phyloP scores from a whole-genome alignment of 306 rosid genomes.

The Abrus precatorius region DNA sequence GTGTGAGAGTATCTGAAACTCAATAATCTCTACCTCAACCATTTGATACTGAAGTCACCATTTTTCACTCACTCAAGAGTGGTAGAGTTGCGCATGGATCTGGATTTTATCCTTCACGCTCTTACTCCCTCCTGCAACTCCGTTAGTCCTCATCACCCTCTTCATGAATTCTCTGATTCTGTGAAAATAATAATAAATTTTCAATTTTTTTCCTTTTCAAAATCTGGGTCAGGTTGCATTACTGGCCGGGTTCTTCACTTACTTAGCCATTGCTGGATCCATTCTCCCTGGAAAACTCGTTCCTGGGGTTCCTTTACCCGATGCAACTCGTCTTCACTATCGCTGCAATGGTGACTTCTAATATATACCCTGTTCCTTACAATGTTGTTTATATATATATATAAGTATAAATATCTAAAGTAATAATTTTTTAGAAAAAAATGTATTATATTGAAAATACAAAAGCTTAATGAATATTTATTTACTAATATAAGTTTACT shows the following conservation, averaged over 20 bases:
- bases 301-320: constrained; percentile 72
- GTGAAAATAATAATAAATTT: constrained; percentile 33
- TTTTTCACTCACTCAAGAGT: constrained; percentile 1
- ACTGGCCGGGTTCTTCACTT: constrained; percentile 67
- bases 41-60: constrained; percentile 11
- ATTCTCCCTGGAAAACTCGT: constrained; percentile 78
- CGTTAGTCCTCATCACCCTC: constrained; percentile 35
- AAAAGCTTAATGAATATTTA: no score
- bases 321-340: constrained; percentile 79
- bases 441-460: no score
- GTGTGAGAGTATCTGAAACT: no score
- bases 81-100: constrained; percentile 42
- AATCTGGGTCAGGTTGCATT: constrained; percentile 63
- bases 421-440: no score
- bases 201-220: background rate
- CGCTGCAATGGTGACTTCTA: constrained; percentile 84
- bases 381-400: background rate
- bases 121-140: constrained; percentile 53
- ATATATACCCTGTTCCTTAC: background rate
- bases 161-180: constrained; percentile 34
- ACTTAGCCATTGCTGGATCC: constrained; percentile 84
- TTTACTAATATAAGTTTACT: no score
- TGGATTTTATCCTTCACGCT: constrained; percentile 44
- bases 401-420: no score
- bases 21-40: no score